A percentile compares a stretch with the other conserved stretches of the same genome.
These are phyloP conservation scores for Stemphylium lycopersici DNA, from an alignment of 2,329 filamentous ascomycete species.

Conservation along the genomic window DNA sequence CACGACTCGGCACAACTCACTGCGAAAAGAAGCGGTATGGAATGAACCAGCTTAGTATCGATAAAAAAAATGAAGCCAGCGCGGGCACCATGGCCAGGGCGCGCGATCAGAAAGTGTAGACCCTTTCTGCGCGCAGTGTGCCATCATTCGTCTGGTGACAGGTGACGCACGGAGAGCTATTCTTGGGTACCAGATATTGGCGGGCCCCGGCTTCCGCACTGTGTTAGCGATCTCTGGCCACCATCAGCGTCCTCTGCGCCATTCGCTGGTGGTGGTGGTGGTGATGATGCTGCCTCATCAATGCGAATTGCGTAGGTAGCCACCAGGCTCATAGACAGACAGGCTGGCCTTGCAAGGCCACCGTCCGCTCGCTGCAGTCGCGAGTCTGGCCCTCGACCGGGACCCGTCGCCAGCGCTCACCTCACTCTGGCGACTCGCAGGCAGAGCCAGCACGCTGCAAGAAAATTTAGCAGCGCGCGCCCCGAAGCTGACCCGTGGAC, in stretches of 20 bases:
- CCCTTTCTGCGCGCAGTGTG: constrained; percentile 4
- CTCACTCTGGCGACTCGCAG: neutral
- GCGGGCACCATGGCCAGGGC: constrained; percentile 3
- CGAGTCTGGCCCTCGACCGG: too few relatives aligned
- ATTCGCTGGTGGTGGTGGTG: neutral
- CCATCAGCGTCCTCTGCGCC: neutral
- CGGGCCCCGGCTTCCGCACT: constrained; percentile 24
- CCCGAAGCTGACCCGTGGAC: constrained; percentile 17
- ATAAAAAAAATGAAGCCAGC: constrained; percentile 8
- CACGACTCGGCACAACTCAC: constrained; percentile 5
- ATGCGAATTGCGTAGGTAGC: too few relatives aligned
- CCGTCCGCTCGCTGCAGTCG: too few relatives aligned
- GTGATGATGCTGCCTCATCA: too few relatives aligned
- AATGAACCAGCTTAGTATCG: constrained; percentile 17
- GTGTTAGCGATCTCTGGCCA: constrained; percentile 29
- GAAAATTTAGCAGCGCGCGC: constrained; percentile 14
- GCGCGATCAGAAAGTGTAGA: constrained; percentile 5
- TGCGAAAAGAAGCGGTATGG: constrained; percentile 11
- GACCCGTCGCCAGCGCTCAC: too few relatives aligned
- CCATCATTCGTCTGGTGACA: constrained; percentile 17
- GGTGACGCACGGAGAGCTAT: constrained; percentile 32
- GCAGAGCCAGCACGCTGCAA: neutral
- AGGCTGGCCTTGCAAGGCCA: neutral
- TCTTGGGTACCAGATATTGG: constrained; percentile 35
- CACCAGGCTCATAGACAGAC: neutral